Conservation (phyloP, 2,329 filamentous ascomycete genomes). For the Hypoxylon sp. region DNA sequence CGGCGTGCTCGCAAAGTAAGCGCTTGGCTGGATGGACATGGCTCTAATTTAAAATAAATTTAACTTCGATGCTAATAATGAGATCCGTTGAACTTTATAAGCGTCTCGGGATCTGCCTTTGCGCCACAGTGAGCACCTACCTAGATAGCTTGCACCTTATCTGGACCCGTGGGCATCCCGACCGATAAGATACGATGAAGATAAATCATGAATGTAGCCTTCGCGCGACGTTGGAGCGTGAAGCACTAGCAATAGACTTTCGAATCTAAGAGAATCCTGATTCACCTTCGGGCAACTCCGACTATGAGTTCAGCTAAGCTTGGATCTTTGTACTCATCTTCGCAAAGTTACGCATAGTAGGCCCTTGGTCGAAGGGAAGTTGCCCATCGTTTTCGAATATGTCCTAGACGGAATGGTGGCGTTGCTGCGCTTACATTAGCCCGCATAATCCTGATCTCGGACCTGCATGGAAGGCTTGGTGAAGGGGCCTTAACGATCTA, state of each 20-base stretch:
- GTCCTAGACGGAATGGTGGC: neutral
- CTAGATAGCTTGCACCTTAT: neutral
- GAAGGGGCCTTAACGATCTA: neutral
- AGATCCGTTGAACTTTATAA: neutral
- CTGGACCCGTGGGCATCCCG: neutral
- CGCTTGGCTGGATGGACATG: neutral
- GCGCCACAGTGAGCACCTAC: neutral
- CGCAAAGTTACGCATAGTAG: neutral
- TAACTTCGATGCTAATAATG: too few relatives aligned
- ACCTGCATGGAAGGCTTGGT: neutral
- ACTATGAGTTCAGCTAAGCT: neutral
- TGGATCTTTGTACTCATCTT: neutral
- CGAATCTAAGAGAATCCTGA: neutral
- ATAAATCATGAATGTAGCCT: neutral
- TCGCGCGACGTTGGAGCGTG: neutral
- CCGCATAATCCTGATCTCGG: neutral
- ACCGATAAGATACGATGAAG: neutral
- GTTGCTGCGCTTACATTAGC: constrained; percentile 8
- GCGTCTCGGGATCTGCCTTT: neutral
- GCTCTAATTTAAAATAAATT: constrained; percentile 1
- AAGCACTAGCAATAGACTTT: neutral
- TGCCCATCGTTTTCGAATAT: neutral
- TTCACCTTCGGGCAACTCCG: neutral
- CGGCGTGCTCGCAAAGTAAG: neutral
- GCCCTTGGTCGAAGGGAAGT: neutral